Evolutionary conservation across 129 eudicot species (phyloP).

Genomic region (Dittrichia graveolens): DNA sequence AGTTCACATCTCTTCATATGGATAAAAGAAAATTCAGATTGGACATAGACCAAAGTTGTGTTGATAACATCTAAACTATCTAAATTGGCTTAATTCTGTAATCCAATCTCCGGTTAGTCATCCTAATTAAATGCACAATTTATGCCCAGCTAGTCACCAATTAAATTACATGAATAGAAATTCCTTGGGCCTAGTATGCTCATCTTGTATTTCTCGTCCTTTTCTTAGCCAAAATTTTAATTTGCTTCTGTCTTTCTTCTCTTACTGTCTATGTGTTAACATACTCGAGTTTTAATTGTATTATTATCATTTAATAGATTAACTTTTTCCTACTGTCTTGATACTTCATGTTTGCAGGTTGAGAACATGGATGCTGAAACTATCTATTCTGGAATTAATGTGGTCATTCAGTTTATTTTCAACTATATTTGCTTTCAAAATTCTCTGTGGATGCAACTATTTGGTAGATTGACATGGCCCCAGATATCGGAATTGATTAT

Average conservation of each 20-base stretch:
- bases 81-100: no score
- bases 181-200: no score
- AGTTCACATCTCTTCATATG: no score
- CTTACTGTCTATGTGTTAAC: constrained; percentile 1
- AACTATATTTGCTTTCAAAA: constrained; percentile 62
- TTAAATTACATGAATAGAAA: no score
- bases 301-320: not conserved
- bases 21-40: no score
- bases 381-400: constrained; percentile 58
- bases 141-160: no score
- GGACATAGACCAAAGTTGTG: no score
- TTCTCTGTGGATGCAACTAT: constrained; percentile 72
- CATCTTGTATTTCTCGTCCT: no score
- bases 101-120: no score
- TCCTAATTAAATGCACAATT: no score
- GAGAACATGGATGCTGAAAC: constrained; percentile 61
- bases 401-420: constrained; percentile 57
- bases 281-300: not conserved
- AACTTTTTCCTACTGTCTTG: constrained; percentile 8
- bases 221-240: not conserved
- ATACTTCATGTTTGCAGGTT: constrained; percentile 42
- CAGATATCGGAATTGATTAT: constrained; percentile 89
- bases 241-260: constrained; percentile 21
- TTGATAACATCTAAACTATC: no score
- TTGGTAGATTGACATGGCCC: constrained; percentile 98